Base-by-base conservation (phyloP, 2,329 filamentous ascomycete species). In the Colletotrichum tropicicola region DNA sequence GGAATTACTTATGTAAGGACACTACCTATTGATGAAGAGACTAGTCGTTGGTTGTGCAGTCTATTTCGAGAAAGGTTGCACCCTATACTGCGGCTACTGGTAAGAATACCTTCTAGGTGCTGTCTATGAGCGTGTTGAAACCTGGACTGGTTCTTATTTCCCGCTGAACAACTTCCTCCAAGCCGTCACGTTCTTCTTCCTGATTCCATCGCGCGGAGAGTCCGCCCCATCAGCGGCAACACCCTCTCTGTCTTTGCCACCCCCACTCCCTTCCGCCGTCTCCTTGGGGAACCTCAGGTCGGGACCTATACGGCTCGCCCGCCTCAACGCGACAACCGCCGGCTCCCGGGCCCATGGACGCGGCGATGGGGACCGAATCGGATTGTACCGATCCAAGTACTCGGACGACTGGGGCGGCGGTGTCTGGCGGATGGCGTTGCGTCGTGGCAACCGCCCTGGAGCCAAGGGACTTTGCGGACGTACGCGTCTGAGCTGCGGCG, bases 381-480 rank as follows among this genome's bases (percentile, higher is more conserved):
- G 73, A 9, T 68, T 70, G 60, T 76, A 78, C 10, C 70, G 70
- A 3, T 79, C 76, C 19, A 78, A 60, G 47, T 74, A 78, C 63
- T 78, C 77, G 6, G 74, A 76, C 8, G 75, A 75, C 17, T 71
- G 71, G 5, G 67, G 67, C 7, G 68, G 64, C 1, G 67, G 58
- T 13, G 66, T 61, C 12, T 51, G 19, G 10, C 43, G 41, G 28
- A 60, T 21, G 10, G 49, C 43, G 6, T 51, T 41, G 17, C 35
- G 62, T 15, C 15, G 30, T 43, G 47, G 15, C n/a, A 35, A 5
- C 8, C 45, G 19, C 37, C 15, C n/a, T 23, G 51, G 37, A 9
- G 25, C 37, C 28, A 65, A 15, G 15, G 48, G 51, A 27, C 61
- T 63, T 19, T 37, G 51, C 23, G 53, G 65, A 17, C 41, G 43